Conservation (phyloP, 305 asterid genomes). For the Lippia alba region DNA sequence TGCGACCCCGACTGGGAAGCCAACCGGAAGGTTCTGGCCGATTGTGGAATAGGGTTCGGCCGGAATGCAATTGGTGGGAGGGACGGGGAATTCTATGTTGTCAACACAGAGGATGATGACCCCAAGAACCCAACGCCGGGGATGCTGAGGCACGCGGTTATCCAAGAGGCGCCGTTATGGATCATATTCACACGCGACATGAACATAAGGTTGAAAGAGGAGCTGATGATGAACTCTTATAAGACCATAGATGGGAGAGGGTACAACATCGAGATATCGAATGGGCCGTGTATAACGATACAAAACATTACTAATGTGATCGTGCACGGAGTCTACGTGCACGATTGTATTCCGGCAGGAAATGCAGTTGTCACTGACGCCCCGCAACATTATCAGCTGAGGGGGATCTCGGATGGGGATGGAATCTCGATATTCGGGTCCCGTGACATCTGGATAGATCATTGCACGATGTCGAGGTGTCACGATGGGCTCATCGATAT, state of each 20-base stretch:
- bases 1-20: slow-evolving; percentile 67
- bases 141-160: slow-evolving; percentile 62
- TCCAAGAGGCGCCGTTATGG: slow-evolving; percentile 65
- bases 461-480: slow-evolving; percentile 50
- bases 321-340: slow-evolving; percentile 65
- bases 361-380: slow-evolving; percentile 48
- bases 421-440: slow-evolving; percentile 61
- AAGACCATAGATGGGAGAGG: slow-evolving; percentile 77
- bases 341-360: slow-evolving; percentile 53
- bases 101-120: slow-evolving; percentile 50
- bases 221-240: slow-evolving; percentile 61
- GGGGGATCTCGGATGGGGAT: slow-evolving; percentile 67
- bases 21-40: slow-evolving; percentile 54
- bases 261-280: slow-evolving; percentile 47
- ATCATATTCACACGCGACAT: slow-evolving; percentile 56
- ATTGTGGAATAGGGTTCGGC: slow-evolving; percentile 66
- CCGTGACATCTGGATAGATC: slow-evolving; percentile 63
- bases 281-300: slow-evolving; percentile 64
- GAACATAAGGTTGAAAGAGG: slow-evolving; percentile 53
- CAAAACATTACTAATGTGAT: slow-evolving; percentile 57
- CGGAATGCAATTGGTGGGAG: slow-evolving; percentile 57
- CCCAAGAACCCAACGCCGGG: slow-evolving; percentile 52
- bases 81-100: slow-evolving; percentile 53
- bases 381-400: slow-evolving; percentile 43
- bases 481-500: slow-evolving; percentile 59